Evolutionary conservation across 2,329 filamentous ascomycete genomes (phyloP), one percentile per base, ranked within the genome.

Genomic region (Exophiala calicioides): DNA sequence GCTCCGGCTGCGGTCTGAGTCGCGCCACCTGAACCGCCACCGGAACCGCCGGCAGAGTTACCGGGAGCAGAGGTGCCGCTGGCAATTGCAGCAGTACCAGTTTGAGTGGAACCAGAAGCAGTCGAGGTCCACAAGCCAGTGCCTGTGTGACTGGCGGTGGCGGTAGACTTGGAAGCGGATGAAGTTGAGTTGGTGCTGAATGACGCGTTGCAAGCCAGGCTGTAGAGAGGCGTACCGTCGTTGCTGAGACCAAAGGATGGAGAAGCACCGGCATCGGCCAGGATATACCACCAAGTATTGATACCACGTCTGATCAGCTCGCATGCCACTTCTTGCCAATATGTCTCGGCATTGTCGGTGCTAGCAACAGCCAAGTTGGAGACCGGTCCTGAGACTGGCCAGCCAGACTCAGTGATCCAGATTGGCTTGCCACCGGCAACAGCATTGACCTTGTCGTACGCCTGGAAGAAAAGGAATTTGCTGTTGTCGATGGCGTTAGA

Each of bases 341-440:
- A 86, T 55, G 69, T 72, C 70, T 81, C 74, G 51, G 81, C 79
- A 62, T 85, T 85, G 26, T 70, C 64, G 16, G 76, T 65, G 55
- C 70, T 77, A 37, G 82, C 62, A 4, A 76, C 72, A 42, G 78
- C 81, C 63, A 75, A 57, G 40, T 80, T 80, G 66, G 75, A 77
- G 42, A 69, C 68, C 7, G 68, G 61, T 27, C 82, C 82, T 30
- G 63, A 67, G 40, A 72, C 69, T 44, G 83, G 82, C 81, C 81
- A 86, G 59, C 82, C 81, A n/a, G 79, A 82, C 74, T 85, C 81
- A 18, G 78, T 80, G 40, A 82, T 70, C 75, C 80, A 80, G 59
- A 82, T 73, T 52, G 72, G 74, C 68, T 78, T 78, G 59, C 70
- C 73, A 20, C 64, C 63, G 57, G 74, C 73, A 35, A 73, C 77